Evolutionary conservation across 768 basidiomycete genomes (phyloP).

Genomic region (Rhodotorula kratochvilovae): DNA sequence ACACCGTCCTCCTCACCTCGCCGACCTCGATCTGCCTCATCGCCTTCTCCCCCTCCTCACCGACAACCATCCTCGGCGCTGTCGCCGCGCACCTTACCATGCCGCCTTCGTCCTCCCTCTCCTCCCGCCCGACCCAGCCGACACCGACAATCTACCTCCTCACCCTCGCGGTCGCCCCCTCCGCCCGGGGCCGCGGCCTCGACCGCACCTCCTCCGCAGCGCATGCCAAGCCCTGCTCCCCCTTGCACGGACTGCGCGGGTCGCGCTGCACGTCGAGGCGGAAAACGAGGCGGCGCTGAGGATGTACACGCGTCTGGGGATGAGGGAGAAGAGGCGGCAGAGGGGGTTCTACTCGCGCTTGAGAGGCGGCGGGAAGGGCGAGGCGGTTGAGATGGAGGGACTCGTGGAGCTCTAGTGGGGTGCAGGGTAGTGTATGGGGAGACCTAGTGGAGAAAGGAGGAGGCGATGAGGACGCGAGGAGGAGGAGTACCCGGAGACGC

Average conservation of each 20-base stretch:
- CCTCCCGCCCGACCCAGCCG: not conserved
- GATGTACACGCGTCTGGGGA: slow-evolving; percentile 7
- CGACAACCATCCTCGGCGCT: slow-evolving; percentile 3
- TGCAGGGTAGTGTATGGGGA: no score
- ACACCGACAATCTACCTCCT: slow-evolving; percentile 1
- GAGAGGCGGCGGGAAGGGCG: not conserved
- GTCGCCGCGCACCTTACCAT: not conserved
- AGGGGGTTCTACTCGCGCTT: slow-evolving; percentile 3
- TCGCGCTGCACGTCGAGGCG: slow-evolving; percentile 20
- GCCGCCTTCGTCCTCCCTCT: not conserved
- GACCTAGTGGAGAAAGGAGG: no score
- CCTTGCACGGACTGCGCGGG: not conserved
- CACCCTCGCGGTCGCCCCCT: slow-evolving; percentile 13
- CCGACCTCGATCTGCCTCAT: slow-evolving; percentile 21
- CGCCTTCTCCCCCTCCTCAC: not conserved
- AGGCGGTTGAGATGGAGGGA: slow-evolving; percentile 19
- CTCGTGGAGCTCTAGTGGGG: not conserved
- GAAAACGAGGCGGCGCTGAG: not conserved
- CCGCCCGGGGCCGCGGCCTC: not conserved
- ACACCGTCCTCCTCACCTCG: slow-evolving; percentile 18
- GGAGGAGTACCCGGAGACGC: no score
- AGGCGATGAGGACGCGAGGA: not conserved
- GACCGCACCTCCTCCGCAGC: not conserved
- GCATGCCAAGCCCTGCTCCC: not conserved
- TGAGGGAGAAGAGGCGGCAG: not conserved